Percentiles rank a stretch among this genome's conserved stretches.
phyloP scores from a whole-genome alignment of 306 rosid species.

The Nissolia schottii region DNA sequence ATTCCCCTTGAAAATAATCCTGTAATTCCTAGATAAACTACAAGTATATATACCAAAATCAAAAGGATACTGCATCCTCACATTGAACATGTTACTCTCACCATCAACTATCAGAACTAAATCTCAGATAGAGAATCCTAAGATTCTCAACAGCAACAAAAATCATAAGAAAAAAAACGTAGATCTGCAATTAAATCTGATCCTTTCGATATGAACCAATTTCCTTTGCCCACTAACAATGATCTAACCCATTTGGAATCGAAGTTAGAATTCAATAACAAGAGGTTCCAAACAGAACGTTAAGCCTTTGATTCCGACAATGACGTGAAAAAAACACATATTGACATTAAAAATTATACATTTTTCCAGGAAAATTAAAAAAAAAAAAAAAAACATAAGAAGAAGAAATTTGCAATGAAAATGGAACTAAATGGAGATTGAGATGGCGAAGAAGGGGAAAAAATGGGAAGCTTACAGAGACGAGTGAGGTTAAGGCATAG shows the following conservation, averaged over 20 bases:
- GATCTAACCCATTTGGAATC: slow-evolving; percentile 16
- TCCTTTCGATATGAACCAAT: slow-evolving; percentile 11
- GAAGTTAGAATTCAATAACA: slow-evolving; percentile 12
- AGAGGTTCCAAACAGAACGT: neutral
- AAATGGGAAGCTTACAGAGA: slow-evolving; percentile 25
- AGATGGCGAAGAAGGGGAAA: neutral
- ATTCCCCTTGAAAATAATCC: neutral
- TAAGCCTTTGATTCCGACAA: slow-evolving; percentile 10
- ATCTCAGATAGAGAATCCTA: neutral
- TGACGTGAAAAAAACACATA: slow-evolving; percentile 1
- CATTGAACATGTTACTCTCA: slow-evolving; percentile 5
- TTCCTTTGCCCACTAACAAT: slow-evolving; percentile 9
- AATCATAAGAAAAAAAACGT: neutral
- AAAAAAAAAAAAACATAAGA: neutral
- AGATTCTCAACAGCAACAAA: neutral
- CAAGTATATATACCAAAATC: neutral
- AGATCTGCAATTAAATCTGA: slow-evolving; percentile 23
- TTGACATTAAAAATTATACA: neutral
- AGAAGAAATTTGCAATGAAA: neutral
- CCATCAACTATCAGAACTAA: slow-evolving; percentile 8
- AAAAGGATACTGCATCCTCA: neutral
- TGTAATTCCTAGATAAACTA: neutral
- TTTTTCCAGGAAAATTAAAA: neutral
- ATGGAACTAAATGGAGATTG: neutral
- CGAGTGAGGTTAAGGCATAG: slow-evolving; percentile 15